Conservation (phyloP, 2,329 filamentous ascomycete species). For the Calonectria henricotiae region DNA sequence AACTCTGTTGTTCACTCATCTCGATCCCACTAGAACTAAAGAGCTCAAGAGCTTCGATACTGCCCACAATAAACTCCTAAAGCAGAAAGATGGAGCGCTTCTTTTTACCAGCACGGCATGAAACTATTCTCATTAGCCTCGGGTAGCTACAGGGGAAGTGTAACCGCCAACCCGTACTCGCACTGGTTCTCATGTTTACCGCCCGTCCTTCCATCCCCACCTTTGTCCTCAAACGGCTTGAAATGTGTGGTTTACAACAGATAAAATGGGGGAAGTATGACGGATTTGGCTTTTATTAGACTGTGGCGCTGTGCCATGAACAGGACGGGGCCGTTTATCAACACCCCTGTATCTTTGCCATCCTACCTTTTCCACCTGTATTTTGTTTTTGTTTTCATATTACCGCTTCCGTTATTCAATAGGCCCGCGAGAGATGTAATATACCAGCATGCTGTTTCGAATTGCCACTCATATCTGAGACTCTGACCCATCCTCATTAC, state of each 20-base stretch:
- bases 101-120: slow-evolving; percentile 52
- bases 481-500: slow-evolving; percentile 27
- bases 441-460: slow-evolving; percentile 42
- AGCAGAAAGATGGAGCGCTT: background rate
- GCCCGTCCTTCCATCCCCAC: slow-evolving; percentile 48
- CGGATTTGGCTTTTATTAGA: slow-evolving; percentile 13
- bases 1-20: no score
- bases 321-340: slow-evolving; percentile 37
- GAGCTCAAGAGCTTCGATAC: background rate
- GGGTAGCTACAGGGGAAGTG: slow-evolving; percentile 55
- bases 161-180: slow-evolving; percentile 47
- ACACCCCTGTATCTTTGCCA: slow-evolving; percentile 31
- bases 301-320: slow-evolving; percentile 20
- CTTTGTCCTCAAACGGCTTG: slow-evolving; percentile 42
- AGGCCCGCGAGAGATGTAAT: slow-evolving; percentile 5
- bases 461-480: slow-evolving; percentile 48
- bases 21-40: background rate
- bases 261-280: background rate
- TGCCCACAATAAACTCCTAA: background rate
- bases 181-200: slow-evolving; percentile 50
- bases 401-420: slow-evolving; percentile 29
- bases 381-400: background rate
- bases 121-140: slow-evolving; percentile 58
- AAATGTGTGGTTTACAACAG: slow-evolving; percentile 10
- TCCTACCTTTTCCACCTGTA: background rate